Conservation (phyloP, 495 filamentous ascomycete species). For the Elasticomyces elasticus region DNA sequence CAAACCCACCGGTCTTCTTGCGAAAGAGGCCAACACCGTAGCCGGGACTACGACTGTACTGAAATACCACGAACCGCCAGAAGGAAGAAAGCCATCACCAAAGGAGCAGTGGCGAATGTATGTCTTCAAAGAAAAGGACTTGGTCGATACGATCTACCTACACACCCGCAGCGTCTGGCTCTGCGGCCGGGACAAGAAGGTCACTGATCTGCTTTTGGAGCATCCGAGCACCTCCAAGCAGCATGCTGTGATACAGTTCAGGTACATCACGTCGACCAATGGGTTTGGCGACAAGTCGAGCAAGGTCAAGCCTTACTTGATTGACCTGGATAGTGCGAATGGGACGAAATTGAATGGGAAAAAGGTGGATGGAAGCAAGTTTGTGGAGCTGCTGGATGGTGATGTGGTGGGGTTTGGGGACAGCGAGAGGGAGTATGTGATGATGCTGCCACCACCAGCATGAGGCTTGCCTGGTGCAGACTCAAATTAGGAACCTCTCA, state of each 20-base stretch:
- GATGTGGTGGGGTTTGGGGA: constrained; percentile 82
- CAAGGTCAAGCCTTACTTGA: constrained; percentile 77
- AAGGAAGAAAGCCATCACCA: constrained; percentile 75
- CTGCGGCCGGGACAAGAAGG: constrained; percentile 63
- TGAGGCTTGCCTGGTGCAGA: too few relatives aligned
- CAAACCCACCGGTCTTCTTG: constrained; percentile 66
- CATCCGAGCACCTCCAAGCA: constrained; percentile 90
- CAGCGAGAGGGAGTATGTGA: constrained; percentile 54
- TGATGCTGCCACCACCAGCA: constrained; percentile 32
- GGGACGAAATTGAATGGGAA: constrained; percentile 77
- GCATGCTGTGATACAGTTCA: constrained; percentile 91
- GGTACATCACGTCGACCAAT: constrained; percentile 69
- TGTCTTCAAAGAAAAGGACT: constrained; percentile 76
- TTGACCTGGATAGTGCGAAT: constrained; percentile 91
- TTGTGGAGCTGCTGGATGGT: constrained; percentile 75
- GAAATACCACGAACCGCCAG: constrained; percentile 92
- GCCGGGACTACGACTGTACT: constrained; percentile 58
- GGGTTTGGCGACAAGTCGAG: constrained; percentile 77
- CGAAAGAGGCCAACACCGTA: constrained; percentile 79
- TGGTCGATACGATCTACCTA: constrained; percentile 72
- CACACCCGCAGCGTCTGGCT: constrained; percentile 77
- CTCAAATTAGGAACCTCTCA: background rate
- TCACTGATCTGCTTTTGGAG: constrained; percentile 76
- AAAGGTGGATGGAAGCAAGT: constrained; percentile 59
- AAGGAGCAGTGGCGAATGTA: constrained; percentile 81